Percentiles rank a stretch among this genome's conserved stretches.
phyloP scores from a whole-genome alignment of 169 alveolate species.

The Plasmodium coatneyi region DNA sequence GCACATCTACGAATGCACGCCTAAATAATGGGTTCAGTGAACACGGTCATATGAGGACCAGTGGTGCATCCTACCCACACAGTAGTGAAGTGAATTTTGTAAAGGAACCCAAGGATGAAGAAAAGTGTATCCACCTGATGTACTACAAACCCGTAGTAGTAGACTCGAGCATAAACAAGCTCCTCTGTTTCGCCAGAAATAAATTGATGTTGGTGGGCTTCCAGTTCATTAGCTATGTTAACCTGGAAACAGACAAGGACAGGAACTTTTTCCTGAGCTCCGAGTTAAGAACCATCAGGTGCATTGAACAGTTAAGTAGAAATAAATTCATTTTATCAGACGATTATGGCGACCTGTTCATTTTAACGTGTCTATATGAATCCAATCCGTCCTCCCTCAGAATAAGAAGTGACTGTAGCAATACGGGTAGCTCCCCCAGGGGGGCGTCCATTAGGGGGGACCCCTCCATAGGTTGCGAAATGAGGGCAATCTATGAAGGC shows the following conservation, averaged over 20 bases:
- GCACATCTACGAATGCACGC: not conserved
- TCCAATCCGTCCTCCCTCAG: not conserved
- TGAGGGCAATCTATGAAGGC: not conserved
- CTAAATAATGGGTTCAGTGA: not conserved
- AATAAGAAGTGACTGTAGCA: not conserved
- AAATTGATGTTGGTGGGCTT: constrained; percentile 45
- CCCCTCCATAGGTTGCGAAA: not conserved
- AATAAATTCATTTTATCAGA: constrained; percentile 53
- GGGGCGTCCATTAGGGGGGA: no score
- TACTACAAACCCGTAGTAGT: constrained; percentile 49
- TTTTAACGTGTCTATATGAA: constrained; percentile 15
- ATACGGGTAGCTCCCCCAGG: not conserved
- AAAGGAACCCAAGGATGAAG: not conserved
- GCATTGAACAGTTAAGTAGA: constrained; percentile 13
- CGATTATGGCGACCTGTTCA: constrained; percentile 71
- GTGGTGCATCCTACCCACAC: not conserved
- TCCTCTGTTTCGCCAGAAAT: constrained; percentile 41
- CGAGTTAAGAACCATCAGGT: constrained; percentile 63
- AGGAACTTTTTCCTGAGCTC: constrained; percentile 52
- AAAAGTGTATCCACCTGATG: not conserved
- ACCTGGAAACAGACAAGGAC: constrained; percentile 22
- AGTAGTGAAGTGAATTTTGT: not conserved
- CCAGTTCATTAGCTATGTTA: constrained; percentile 59
- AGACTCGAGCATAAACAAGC: constrained; percentile 62
- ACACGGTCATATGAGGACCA: not conserved